These are phyloP conservation scores for Hibiscus mutabilis DNA, from an alignment of 345 rosid genomes.

Conservation along the genomic window DNA sequence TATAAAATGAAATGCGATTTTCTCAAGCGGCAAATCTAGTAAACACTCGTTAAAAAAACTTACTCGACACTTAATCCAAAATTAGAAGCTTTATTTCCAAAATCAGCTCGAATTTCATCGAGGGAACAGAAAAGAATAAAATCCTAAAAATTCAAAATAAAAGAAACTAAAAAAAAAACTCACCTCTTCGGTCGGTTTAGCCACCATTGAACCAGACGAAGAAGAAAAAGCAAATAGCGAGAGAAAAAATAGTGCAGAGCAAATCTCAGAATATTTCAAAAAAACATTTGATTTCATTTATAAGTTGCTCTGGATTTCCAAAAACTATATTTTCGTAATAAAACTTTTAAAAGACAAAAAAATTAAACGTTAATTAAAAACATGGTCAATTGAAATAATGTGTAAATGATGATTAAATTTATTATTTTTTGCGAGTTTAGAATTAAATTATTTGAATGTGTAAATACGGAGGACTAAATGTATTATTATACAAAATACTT, in stretches of 20 bases:
- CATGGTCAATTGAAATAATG: too few relatives aligned
- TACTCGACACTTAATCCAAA: neutral
- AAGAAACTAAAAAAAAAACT: neutral
- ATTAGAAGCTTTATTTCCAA: neutral
- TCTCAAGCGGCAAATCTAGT: constrained; percentile 1
- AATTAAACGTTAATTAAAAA: too few relatives aligned
- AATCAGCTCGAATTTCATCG: neutral
- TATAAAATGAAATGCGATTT: neutral
- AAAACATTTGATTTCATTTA: neutral
- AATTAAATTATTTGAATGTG: too few relatives aligned
- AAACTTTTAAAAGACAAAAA: too few relatives aligned
- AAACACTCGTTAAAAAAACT: neutral
- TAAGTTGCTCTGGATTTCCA: neutral
- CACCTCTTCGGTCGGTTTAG: constrained; percentile 23
- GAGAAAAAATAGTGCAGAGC: neutral
- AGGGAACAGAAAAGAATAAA: neutral
- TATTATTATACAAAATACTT: too few relatives aligned
- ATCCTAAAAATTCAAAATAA: neutral
- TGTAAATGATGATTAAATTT: too few relatives aligned
- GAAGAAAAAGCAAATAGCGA: neutral
- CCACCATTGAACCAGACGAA: constrained; percentile 18
- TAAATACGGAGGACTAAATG: too few relatives aligned
- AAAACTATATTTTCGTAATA: too few relatives aligned
- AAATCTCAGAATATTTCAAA: neutral
- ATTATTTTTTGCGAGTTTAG: too few relatives aligned